Percentiles rank a stretch among this genome's conserved stretches.
Evolutionary conservation across 148 eudicot species (phyloP).

Genomic region (Persicaria tinctoria): DNA sequence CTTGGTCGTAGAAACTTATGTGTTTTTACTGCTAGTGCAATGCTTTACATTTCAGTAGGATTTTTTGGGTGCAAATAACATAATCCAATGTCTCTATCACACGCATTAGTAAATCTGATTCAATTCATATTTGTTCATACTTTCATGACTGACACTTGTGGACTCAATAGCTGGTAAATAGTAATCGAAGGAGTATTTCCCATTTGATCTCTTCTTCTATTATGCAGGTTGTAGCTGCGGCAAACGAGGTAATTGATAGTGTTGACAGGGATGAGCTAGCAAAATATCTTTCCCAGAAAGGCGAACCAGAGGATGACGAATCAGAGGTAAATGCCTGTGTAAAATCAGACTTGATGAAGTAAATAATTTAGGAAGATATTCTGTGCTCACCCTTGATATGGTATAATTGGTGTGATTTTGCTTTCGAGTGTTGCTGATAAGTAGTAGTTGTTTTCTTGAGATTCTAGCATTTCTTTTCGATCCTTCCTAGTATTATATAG

Average conservation of each 20-base stretch:
- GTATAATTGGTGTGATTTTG: background rate
- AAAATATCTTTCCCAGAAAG: conserved; percentile 58
- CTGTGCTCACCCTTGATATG: background rate
- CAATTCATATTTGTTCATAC: background rate
- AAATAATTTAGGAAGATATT: background rate
- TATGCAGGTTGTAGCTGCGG: conserved; percentile 65
- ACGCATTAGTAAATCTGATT: background rate
- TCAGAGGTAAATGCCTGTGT: conserved; percentile 38
- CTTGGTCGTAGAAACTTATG: too few relatives aligned
- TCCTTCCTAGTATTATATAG: background rate
- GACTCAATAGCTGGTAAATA: background rate
- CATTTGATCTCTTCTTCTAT: background rate
- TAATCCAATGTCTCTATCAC: background rate
- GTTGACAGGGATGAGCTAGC: conserved; percentile 79
- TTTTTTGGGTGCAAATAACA: background rate
- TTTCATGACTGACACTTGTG: background rate
- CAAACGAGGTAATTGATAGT: conserved; percentile 82
- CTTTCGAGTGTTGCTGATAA: too few relatives aligned
- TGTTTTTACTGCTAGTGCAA: too few relatives aligned
- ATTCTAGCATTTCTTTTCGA: background rate
- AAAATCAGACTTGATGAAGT: background rate
- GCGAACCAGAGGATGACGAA: conserved; percentile 85
- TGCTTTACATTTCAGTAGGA: background rate
- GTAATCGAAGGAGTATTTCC: background rate
- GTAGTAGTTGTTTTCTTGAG: background rate